Evolutionary conservation across 1,284 basidiomycete species (phyloP).

Genomic region (Rhodotorula sp.): DNA sequence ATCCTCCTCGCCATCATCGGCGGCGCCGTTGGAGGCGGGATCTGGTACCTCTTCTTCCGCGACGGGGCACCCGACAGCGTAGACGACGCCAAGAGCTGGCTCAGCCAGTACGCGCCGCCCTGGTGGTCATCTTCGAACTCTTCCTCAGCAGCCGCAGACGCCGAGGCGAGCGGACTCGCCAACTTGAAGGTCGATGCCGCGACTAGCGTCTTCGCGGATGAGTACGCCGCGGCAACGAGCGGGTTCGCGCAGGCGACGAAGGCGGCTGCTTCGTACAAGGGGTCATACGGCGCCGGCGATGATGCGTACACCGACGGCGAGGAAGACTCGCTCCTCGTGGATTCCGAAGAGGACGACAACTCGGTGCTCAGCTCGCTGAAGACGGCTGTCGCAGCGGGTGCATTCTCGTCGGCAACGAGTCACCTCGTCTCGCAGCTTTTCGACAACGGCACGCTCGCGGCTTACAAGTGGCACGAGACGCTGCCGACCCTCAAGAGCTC

Average conservation of each 20-base stretch:
- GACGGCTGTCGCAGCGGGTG: neutral
- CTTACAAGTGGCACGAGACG: slow-evolving; percentile 36
- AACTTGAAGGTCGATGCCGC: neutral
- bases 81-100: neutral
- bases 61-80: neutral
- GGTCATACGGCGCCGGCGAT: neutral
- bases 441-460: slow-evolving; percentile 25
- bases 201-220: neutral
- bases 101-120: neutral
- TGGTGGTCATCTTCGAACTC: neutral
- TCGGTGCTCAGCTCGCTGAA: neutral
- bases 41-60: neutral
- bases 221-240: neutral
- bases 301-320: neutral
- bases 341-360: neutral
- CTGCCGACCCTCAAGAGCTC: slow-evolving; percentile 11
- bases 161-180: neutral
- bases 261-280: neutral
- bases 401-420: neutral
- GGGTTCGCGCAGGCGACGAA: neutral
- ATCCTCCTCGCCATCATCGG: slow-evolving; percentile 4
- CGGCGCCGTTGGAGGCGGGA: slow-evolving; percentile 2
- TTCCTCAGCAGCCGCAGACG: neutral
- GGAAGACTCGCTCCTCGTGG: no score
- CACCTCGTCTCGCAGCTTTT: slow-evolving; percentile 5